Conservation (phyloP, 371 early-diverging fungal species). For the Capillidium rhysosporum region DNA sequence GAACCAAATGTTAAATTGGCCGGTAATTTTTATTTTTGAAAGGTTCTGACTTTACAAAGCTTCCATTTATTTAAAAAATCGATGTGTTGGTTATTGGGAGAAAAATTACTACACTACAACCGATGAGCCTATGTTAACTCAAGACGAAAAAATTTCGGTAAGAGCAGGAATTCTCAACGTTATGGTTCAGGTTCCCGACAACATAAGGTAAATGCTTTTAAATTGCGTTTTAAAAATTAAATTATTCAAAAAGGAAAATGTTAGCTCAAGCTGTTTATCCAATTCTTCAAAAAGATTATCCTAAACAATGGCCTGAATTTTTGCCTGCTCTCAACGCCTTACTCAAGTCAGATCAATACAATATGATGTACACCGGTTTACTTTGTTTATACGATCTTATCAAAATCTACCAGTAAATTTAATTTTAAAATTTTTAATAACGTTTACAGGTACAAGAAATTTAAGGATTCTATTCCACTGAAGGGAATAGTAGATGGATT, state of each 20-base stretch:
- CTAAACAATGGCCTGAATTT: constrained; percentile 63
- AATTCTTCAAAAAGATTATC: constrained; percentile 50
- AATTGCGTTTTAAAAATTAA: neutral
- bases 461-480: constrained; percentile 22
- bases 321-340: constrained; percentile 32
- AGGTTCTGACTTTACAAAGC: constrained; percentile 22
- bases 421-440: neutral
- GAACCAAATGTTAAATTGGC: constrained; percentile 13
- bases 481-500: constrained; percentile 23
- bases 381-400: constrained; percentile 56
- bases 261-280: constrained; percentile 41
- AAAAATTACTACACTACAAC: constrained; percentile 15
- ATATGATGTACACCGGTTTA: constrained; percentile 48
- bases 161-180: constrained; percentile 51
- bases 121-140: constrained; percentile 24
- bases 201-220: constrained; percentile 32
- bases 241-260: constrained; percentile 28
- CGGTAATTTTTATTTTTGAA: constrained; percentile 9
- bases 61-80: constrained; percentile 89
- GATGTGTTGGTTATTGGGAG: constrained; percentile 53
- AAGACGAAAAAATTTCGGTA: constrained; percentile 45
- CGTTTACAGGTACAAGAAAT: neutral
- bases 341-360: constrained; percentile 39
- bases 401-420: constrained; percentile 52
- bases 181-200: constrained; percentile 35